Percentiles rank a stretch among this genome's conserved stretches.
Evolutionary conservation across 345 rosid species (phyloP).

Genomic region (Eucalyptus albens): DNA sequence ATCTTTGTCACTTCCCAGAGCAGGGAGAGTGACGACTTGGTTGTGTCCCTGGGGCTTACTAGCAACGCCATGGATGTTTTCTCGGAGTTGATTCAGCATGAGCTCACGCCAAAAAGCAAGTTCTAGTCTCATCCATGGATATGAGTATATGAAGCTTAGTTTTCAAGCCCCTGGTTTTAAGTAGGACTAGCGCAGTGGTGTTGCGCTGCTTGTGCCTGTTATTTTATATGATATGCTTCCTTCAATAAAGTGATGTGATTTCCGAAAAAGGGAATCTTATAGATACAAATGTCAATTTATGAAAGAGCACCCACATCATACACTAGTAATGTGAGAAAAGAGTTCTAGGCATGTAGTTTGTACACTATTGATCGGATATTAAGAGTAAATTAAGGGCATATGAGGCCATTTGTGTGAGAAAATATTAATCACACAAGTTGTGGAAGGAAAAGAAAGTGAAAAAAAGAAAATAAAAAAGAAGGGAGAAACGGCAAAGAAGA

Average conservation of each 20-base stretch:
- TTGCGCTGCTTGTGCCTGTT: not conserved
- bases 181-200: not conserved
- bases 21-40: not conserved
- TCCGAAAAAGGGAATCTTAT: not conserved
- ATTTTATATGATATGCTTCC: no score
- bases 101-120: not conserved
- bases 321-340: no score
- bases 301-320: not conserved
- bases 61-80: not conserved
- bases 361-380: no score
- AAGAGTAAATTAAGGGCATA: no score
- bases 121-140: not conserved
- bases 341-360: no score
- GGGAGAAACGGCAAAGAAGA: no score
- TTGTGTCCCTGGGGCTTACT: not conserved
- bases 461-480: no score
- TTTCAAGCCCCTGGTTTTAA: not conserved
- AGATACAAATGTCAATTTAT: not conserved
- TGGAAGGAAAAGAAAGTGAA: no score
- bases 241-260: no score
- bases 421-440: no score
- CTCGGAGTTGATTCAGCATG: not conserved
- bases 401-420: no score
- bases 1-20: not conserved
- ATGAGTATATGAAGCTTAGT: not conserved